phyloP scores from a whole-genome alignment of 768 basidiomycete species.

The Mycena alexandri region DNA sequence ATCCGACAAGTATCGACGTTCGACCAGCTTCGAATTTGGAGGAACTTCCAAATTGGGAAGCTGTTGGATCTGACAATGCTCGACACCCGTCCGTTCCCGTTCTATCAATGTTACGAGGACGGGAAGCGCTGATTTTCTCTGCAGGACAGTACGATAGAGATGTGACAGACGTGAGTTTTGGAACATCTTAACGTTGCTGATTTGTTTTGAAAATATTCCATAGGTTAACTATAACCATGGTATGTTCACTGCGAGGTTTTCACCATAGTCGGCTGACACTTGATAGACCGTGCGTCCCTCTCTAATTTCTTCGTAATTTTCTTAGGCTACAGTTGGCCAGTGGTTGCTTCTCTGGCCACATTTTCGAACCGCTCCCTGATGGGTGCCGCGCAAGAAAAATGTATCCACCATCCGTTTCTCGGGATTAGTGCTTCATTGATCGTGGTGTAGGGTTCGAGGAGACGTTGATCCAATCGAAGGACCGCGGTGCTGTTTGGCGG shows the following conservation, averaged over 20 bases:
- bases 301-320: neutral
- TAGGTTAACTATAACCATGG: constrained; percentile 67
- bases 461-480: constrained; percentile 59
- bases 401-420: constrained; percentile 41
- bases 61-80: constrained; percentile 73
- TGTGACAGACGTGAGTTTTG: constrained; percentile 65
- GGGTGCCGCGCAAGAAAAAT: constrained; percentile 67
- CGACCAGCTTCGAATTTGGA: constrained; percentile 71
- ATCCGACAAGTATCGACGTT: constrained; percentile 68
- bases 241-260: constrained; percentile 41
- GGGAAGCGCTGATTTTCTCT: constrained; percentile 14
- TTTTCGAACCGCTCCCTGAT: constrained; percentile 64
- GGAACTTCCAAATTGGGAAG: constrained; percentile 74
- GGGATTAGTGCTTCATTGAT: neutral
- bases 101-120: neutral
- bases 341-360: constrained; percentile 58
- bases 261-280: constrained; percentile 2
- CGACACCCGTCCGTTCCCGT: constrained; percentile 63
- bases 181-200: neutral
- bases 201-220: constrained; percentile 5
- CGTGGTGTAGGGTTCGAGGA: constrained; percentile 59
- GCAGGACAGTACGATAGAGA: constrained; percentile 68
- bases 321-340: constrained; percentile 39
- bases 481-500: constrained; percentile 65
- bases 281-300: constrained; percentile 4